Evolutionary conservation across 768 basidiomycete species (phyloP).

Genomic region (Amanita rubescens): DNA sequence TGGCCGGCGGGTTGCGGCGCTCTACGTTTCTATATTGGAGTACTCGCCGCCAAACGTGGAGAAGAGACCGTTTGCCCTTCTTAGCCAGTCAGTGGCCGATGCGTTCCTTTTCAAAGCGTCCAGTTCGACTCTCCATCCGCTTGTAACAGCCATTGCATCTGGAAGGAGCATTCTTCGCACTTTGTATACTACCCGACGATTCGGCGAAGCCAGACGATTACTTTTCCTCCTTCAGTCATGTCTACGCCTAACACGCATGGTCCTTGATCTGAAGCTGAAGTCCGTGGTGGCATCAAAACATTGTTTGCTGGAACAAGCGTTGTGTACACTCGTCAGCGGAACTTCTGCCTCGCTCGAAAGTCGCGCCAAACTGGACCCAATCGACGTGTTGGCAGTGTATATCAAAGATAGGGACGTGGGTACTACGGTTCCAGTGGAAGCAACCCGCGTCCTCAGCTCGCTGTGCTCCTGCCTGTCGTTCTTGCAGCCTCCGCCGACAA

Average conservation of each 20-base stretch:
- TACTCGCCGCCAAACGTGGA: slow-evolving; percentile 48
- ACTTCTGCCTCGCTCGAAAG: slow-evolving; percentile 38
- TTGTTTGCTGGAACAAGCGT: slow-evolving; percentile 68
- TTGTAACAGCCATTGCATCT: slow-evolving; percentile 62
- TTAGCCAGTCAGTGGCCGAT: slow-evolving; percentile 62
- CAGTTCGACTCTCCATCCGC: slow-evolving; percentile 72
- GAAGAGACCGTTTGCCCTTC: slow-evolving; percentile 49
- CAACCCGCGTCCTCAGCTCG: slow-evolving; percentile 58
- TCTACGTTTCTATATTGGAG: slow-evolving; percentile 63
- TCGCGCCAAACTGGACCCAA: slow-evolving; percentile 53
- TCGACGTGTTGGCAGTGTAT: slow-evolving; percentile 67
- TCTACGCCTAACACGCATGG: slow-evolving; percentile 50
- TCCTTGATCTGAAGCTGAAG: slow-evolving; percentile 59
- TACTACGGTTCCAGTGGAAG: slow-evolving; percentile 51
- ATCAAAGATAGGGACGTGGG: slow-evolving; percentile 62
- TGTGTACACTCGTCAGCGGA: slow-evolving; percentile 56
- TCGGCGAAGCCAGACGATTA: slow-evolving; percentile 61
- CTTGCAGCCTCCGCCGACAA: slow-evolving; percentile 54
- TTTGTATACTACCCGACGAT: slow-evolving; percentile 56
- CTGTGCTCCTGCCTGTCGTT: slow-evolving; percentile 59
- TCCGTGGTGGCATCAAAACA: slow-evolving; percentile 34
- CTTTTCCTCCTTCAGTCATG: slow-evolving; percentile 64
- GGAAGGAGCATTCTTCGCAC: slow-evolving; percentile 51
- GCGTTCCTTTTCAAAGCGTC: slow-evolving; percentile 68
- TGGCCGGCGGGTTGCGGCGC: slow-evolving; percentile 51